Percentiles rank a stretch among this genome's conserved stretches.
phyloP scores from a whole-genome alignment of 2,329 filamentous ascomycete genomes.

The Cercospora zeae-maydis region DNA sequence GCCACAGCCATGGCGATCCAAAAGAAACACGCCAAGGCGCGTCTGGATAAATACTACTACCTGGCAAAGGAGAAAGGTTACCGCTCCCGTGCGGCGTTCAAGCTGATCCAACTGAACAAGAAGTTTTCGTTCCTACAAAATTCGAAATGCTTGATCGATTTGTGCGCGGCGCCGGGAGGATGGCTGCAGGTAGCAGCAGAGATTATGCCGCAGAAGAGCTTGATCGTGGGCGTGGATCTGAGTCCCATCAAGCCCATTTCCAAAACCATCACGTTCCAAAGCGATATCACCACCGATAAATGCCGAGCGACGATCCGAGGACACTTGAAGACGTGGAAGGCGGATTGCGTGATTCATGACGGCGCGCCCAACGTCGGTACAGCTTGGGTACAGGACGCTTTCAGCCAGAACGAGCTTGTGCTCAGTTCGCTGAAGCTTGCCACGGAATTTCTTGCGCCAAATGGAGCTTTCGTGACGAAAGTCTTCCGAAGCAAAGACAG shows the following conservation, averaged over 20 bases:
- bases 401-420: conserved; percentile 91
- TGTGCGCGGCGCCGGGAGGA: conserved; percentile 93
- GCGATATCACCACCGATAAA: conserved; percentile 96
- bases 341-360: conserved; percentile 91
- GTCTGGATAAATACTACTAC: conserved; percentile 98
- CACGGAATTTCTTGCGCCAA: conserved; percentile 84
- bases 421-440: conserved; percentile 89
- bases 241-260: conserved; percentile 94
- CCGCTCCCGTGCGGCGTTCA: conserved; percentile 91
- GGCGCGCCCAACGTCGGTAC: conserved; percentile 97
- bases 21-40: conserved; percentile 98
- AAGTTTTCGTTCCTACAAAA: conserved; percentile 98
- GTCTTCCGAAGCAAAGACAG: conserved; percentile 97
- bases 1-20: conserved; percentile 75
- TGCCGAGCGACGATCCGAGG: conserved; percentile 83
- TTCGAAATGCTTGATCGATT: conserved; percentile 92
- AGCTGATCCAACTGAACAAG: conserved; percentile 96
- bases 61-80: conserved; percentile 98
- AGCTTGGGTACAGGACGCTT: conserved; percentile 96
- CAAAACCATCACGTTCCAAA: conserved; percentile 90
- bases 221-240: conserved; percentile 93
- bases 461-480: conserved; percentile 94
- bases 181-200: conserved; percentile 97
- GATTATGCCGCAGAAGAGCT: conserved; percentile 82
- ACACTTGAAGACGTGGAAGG: conserved; percentile 94